phyloP scores from a whole-genome alignment of 2,329 filamentous ascomycete genomes.

The Huntiella savannae region DNA sequence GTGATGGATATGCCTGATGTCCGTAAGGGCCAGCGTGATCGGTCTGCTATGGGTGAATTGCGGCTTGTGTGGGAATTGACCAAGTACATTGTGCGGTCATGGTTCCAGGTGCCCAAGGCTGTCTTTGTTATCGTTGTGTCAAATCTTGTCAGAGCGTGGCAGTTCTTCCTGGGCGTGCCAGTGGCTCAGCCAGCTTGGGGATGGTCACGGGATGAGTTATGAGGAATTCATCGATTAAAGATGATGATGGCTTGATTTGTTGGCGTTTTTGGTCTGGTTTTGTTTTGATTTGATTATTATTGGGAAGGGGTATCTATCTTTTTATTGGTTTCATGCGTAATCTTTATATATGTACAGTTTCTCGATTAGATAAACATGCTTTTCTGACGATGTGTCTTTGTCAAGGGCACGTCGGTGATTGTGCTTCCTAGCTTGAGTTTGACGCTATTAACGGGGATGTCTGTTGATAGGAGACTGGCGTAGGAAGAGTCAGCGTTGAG shows the following conservation, averaged over 20 bases:
- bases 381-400: too few relatives aligned
- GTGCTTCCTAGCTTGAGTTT: slow-evolving; percentile 61
- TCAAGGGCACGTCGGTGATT: slow-evolving; percentile 32
- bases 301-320: neutral
- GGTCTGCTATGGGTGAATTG: slow-evolving; percentile 15
- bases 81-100: slow-evolving; percentile 27
- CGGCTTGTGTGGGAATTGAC: slow-evolving; percentile 14
- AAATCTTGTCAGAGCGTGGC: slow-evolving; percentile 28
- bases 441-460: slow-evolving; percentile 36
- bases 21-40: slow-evolving; percentile 22
- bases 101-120: slow-evolving; percentile 41
- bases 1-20: slow-evolving; percentile 5
- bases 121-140: slow-evolving; percentile 20
- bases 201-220: slow-evolving; percentile 24
- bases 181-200: slow-evolving; percentile 29
- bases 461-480: too few relatives aligned
- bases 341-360: neutral
- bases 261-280: neutral
- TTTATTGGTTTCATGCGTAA: neutral
- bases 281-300: slow-evolving; percentile 1
- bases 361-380: neutral
- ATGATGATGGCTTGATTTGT: slow-evolving; percentile 2
- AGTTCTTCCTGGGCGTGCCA: slow-evolving; percentile 34
- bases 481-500: too few relatives aligned
- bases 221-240: slow-evolving; percentile 8